Evolutionary conservation across 306 rosid species (phyloP).

Genomic region (Vigna reflexopilosa): DNA sequence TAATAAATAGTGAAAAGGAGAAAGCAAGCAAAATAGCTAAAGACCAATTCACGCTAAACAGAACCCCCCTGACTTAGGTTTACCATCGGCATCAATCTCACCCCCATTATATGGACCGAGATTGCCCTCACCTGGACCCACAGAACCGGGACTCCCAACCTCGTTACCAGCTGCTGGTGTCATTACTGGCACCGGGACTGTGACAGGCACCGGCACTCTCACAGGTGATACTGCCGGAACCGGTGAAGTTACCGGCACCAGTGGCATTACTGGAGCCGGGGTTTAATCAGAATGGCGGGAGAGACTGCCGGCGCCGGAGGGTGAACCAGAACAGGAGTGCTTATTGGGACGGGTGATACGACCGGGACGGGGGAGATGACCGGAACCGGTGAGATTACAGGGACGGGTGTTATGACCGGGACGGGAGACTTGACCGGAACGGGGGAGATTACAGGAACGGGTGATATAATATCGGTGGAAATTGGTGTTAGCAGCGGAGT

Average conservation of each 20-base stretch:
- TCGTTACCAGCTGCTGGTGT: background rate
- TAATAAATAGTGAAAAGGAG: background rate
- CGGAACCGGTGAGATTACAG: background rate
- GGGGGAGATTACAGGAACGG: background rate
- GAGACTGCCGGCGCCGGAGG: background rate
- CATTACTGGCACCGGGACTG: background rate
- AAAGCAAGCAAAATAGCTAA: conserved; percentile 29
- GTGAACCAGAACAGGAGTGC: background rate
- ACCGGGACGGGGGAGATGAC: background rate
- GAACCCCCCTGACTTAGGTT: background rate
- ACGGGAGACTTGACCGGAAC: background rate
- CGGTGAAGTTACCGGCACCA: background rate
- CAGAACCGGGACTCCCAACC: background rate
- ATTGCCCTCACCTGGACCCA: background rate
- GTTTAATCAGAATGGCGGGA: background rate
- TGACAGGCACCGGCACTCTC: background rate
- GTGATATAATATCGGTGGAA: background rate
- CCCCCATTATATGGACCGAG: too few species aligned
- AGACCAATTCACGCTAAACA: background rate
- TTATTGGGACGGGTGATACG: too few species aligned
- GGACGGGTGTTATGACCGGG: background rate
- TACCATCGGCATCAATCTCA: background rate
- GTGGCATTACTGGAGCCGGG: background rate
- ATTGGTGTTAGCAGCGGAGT: background rate
- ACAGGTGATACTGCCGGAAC: background rate